Base-by-base conservation (phyloP, 2,329 filamentous ascomycete genomes). In the Macroventuria anomochaeta region DNA sequence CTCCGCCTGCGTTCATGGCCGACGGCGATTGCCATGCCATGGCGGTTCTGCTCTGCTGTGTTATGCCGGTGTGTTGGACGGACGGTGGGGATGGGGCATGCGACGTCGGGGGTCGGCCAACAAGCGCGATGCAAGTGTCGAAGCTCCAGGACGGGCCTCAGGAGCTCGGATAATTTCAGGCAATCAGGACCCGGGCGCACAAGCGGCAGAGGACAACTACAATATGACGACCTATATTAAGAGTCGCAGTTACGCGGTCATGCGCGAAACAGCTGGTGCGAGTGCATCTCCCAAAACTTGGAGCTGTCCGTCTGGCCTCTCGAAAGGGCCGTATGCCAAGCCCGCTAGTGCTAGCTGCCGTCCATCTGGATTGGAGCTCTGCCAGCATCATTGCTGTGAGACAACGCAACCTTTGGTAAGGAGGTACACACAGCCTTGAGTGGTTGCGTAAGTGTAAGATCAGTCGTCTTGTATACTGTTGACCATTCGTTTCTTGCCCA, bases 11-110 rank as follows among this genome's bases (percentile, higher is more conserved):
- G 63, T 81, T 80, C 78, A 85, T 83, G 75, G 83, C 83, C 71
- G 83, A 85, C 72, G 84, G 81, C 74, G 84, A 86, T 80, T 88
- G 87, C 85, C 85, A 89, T 77, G 87, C 85, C 87, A 89, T 89
- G 68, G 67, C 73, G 59, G 63, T 67, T 49, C 59, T 54, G 44
- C 61, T 53, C 50, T 55, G 46, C 41, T 43, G 46, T 59, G 54
- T 48, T 62, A 53, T 62, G 40, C 59, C 56, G 61, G 59, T 57
- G 59, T 61, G 62, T 55, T 63, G 57, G 56, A 62, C 57, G 62
- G 61, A 52, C 59, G 40, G 60, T 55, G 63, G 58, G 53, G 55
- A 59, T 59, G 55, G 48, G 65, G 65, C 69, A 70, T 67, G 63
- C 64, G 64, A 62, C 62, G 64, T 64, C 61, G 59, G 61, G 53